Evolutionary conservation across 495 filamentous ascomycete species (phyloP).

Genomic region (Penicillium longicatenatum): DNA sequence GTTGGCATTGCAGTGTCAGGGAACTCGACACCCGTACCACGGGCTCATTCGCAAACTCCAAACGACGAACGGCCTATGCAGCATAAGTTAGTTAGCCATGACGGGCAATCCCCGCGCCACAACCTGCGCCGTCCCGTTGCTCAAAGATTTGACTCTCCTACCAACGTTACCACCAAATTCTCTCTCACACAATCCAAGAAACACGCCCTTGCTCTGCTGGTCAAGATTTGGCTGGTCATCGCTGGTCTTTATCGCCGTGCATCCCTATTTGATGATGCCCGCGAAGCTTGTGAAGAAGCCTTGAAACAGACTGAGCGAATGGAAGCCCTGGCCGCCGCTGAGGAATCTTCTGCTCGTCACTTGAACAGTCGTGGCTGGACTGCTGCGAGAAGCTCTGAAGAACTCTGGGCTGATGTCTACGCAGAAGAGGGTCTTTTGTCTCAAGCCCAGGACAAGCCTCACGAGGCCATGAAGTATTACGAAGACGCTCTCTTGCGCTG

Average conservation of each 20-base stretch:
- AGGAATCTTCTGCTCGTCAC: constrained; percentile 51
- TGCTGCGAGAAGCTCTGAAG: constrained; percentile 70
- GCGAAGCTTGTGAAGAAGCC: constrained; percentile 81
- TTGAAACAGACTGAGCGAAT: constrained; percentile 59
- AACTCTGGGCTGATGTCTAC: constrained; percentile 78
- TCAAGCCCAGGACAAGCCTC: constrained; percentile 59
- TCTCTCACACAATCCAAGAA: constrained; percentile 48
- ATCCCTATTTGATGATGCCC: constrained; percentile 72
- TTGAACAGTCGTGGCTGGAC: constrained; percentile 71
- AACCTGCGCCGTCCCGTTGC: constrained; percentile 51
- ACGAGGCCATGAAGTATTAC: constrained; percentile 69
- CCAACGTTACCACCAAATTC: constrained; percentile 40
- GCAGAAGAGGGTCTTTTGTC: constrained; percentile 74
- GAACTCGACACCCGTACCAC: constrained; percentile 23
- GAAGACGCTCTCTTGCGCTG: constrained; percentile 77
- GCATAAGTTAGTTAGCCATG: constrained; percentile 43
- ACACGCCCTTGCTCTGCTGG: constrained; percentile 61
- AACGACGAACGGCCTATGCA: constrained; percentile 42
- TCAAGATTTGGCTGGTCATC: constrained; percentile 88
- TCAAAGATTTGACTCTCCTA: constrained; percentile 48
- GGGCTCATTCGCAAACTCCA: constrained; percentile 15
- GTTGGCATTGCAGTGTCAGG: constrained; percentile 48
- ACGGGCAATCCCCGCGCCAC: constrained; percentile 51
- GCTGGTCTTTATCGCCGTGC: constrained; percentile 84
- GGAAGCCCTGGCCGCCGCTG: constrained; percentile 42